phyloP scores from a whole-genome alignment of 495 filamentous ascomycete genomes.

The Aspergillus baeticus region DNA sequence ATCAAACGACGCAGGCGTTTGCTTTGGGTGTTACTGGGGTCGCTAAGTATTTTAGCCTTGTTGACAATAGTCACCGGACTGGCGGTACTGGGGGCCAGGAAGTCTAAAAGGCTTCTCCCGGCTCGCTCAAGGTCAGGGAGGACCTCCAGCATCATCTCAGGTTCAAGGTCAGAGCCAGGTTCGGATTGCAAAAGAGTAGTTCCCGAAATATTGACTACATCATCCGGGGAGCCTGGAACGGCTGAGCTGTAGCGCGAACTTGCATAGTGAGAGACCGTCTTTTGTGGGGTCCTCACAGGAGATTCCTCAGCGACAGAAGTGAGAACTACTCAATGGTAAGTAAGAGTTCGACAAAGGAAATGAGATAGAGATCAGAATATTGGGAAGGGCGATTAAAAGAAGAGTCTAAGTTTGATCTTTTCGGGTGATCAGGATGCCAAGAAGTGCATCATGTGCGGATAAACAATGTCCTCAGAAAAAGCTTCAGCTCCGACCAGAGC shows the following conservation, averaged over 20 bases:
- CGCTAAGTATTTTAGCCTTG: conserved; percentile 21
- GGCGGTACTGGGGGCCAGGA: conserved; percentile 24
- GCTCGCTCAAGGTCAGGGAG: conserved; percentile 34
- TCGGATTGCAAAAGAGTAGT: conserved; percentile 37
- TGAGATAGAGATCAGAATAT: background rate
- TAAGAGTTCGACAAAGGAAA: background rate
- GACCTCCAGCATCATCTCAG: conserved; percentile 32
- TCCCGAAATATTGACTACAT: conserved; percentile 39
- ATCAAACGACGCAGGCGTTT: conserved; percentile 22
- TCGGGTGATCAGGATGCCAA: background rate
- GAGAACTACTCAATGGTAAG: conserved; percentile 8
- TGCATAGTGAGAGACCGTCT: background rate
- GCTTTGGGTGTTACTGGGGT: conserved; percentile 29
- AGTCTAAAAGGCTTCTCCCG: conserved; percentile 25
- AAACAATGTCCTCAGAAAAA: conserved; percentile 5
- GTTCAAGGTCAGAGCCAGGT: conserved; percentile 23
- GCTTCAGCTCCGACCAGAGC: background rate
- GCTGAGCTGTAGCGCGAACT: background rate
- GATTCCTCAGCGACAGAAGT: conserved; percentile 22
- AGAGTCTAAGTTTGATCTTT: too few species aligned
- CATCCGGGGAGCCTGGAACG: conserved; percentile 34
- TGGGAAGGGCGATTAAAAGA: background rate
- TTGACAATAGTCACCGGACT: conserved; percentile 26
- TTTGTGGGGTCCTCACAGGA: conserved; percentile 10
- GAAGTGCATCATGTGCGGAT: background rate